A percentile compares a stretch with the other conserved stretches of the same genome.
Evolutionary conservation across 805 yeast species (phyloP).

Genomic region (Candida ficus): DNA sequence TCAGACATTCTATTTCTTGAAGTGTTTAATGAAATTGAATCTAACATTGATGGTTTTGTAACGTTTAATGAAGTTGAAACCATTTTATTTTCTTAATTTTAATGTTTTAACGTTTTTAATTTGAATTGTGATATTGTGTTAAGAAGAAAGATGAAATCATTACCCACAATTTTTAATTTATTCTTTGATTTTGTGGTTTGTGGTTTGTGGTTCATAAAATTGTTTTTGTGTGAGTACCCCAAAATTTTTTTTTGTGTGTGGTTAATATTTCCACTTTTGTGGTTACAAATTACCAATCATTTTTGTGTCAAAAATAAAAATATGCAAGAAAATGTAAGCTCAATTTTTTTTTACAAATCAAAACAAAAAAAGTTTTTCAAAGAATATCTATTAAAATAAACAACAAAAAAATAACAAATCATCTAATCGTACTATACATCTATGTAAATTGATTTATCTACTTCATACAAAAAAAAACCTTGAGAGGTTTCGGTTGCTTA

Average conservation of each 20-base stretch:
- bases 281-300: no score
- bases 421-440: not conserved
- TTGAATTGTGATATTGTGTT: not conserved
- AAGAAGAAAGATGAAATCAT: not conserved
- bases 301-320: no score
- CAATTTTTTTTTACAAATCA: no score
- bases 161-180: not conserved
- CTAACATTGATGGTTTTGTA: constrained; percentile 13
- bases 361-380: no score
- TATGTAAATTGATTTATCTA: no score
- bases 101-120: not conserved
- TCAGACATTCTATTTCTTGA: constrained; percentile 24
- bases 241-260: no score
- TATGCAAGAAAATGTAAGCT: no score
- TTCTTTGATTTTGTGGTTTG: not conserved
- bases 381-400: not conserved
- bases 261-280: no score
- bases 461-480: not conserved
- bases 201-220: no score
- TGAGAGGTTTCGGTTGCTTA: no score
- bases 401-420: not conserved
- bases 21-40: constrained; percentile 20
- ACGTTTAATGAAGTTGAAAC: not conserved
- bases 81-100: constrained; percentile 1
- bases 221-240: not conserved